Evolutionary conservation across 2,329 filamentous ascomycete genomes (phyloP).

Genomic region (Stemphylium beticola): DNA sequence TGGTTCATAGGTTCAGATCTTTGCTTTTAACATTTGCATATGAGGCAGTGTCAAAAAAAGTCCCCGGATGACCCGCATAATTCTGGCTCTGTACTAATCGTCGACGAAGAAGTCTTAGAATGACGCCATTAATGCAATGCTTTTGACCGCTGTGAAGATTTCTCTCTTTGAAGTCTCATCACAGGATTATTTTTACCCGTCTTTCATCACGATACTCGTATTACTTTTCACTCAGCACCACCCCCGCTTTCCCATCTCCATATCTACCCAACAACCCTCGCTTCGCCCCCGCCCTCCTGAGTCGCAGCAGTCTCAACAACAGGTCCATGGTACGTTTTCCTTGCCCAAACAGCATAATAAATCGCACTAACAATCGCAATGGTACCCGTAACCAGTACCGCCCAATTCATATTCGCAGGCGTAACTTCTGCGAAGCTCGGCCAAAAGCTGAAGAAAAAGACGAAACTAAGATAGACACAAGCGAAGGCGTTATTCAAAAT

Average conservation of each 20-base stretch:
- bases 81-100: too few species aligned
- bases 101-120: too few species aligned
- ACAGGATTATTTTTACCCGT: too few species aligned
- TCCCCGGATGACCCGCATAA: too few species aligned
- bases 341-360: conserved; percentile 34
- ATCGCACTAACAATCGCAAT: conserved; percentile 25
- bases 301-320: conserved; percentile 24
- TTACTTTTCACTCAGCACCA: too few species aligned
- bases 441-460: conserved; percentile 42
- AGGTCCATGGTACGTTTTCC: conserved; percentile 34
- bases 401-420: conserved; percentile 38
- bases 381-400: conserved; percentile 26
- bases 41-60: too few species aligned
- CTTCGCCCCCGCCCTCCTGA: neutral
- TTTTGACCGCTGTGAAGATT: too few species aligned
- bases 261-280: neutral
- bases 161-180: too few species aligned
- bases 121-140: too few species aligned
- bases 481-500: conserved; percentile 33
- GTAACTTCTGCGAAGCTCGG: conserved; percentile 23
- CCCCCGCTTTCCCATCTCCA: neutral
- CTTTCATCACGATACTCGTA: too few species aligned
- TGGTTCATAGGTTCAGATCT: too few species aligned
- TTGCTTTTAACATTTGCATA: too few species aligned
- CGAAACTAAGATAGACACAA: conserved; percentile 28